Evolutionary conservation across 2,329 filamentous ascomycete genomes (phyloP), one percentile per base, ranked within the genome.

Genomic region (Tympanopsis confertula): DNA sequence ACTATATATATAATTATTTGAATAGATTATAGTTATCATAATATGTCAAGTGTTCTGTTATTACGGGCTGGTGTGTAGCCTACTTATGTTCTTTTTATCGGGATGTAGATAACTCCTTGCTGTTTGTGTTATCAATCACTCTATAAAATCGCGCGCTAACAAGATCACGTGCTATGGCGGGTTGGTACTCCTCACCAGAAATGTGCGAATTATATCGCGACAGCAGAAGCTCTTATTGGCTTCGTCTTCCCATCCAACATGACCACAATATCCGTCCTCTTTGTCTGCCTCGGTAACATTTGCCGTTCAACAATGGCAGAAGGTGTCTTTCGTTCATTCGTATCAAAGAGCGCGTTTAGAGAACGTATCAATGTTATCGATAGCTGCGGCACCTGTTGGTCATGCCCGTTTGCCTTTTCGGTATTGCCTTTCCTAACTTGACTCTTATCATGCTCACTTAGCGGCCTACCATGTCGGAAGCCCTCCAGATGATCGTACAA

Each of bases 271-370:
- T 87, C 81, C 2, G 82, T 96, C 26, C 74, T 96, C 38, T 96
- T 96, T 55, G 89, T 96, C 48, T 98, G 91, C 62, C 71, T 96
- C 22, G 91, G 91, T 57, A 98, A 98, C 61, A 96, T 96, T 53
- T 98, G 87, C 56, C 70, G 74, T 42, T 94, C 87, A 5, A 86
- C 91, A 20, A 96, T 96, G 91, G 86, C 88, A 35, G 89, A 96
- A 66, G 91, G 85, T 36, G 84, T 94, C 46, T 96, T 96, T 62
- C 76, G 78, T 41, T 74, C 79, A 42, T 63, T 91, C 30, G 71
- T 72, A 28, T 67, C 72, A 46, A 72, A 80, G 41, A 59, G 71
- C 35, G 66, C 73, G 19, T 77, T 76, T 50, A 65, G 69, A 49
- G 65, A 60, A 35, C 62, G 67, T 42, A 76, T 95, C 51, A 64